phyloP scores from a whole-genome alignment of 1,139 yeast species.

The Suhomyces bokatorum region DNA sequence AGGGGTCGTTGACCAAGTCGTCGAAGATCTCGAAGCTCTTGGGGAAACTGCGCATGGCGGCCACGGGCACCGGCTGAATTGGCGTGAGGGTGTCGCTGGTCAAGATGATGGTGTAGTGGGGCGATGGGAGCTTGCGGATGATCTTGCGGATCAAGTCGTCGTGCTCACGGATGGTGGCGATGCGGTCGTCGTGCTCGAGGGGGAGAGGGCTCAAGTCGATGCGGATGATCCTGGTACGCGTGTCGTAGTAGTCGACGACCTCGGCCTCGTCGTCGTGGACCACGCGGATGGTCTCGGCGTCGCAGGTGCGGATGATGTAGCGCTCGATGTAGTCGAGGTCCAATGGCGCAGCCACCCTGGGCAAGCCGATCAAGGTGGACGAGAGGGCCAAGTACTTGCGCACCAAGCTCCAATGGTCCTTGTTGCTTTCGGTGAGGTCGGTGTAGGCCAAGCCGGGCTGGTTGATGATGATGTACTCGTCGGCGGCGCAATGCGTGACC shows the following conservation, averaged over 20 bases:
- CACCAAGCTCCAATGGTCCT: constrained; percentile 52
- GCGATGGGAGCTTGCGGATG: constrained; percentile 67
- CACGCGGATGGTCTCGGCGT: constrained; percentile 44
- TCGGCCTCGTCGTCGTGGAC: constrained; percentile 44
- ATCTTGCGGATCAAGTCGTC: constrained; percentile 56
- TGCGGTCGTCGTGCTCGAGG: constrained; percentile 25
- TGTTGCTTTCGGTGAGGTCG: constrained; percentile 51
- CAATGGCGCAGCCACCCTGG: constrained; percentile 48
- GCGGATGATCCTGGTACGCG: constrained; percentile 57
- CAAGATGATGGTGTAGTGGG: constrained; percentile 55
- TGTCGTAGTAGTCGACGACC: constrained; percentile 53
- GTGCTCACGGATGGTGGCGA: constrained; percentile 30
- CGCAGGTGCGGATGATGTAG: constrained; percentile 47
- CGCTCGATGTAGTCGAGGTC: constrained; percentile 51
- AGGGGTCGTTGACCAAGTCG: constrained; percentile 46
- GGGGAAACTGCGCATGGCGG: constrained; percentile 31
- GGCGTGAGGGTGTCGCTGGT: constrained; percentile 35
- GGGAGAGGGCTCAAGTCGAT: constrained; percentile 56
- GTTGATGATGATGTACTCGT: constrained; percentile 66
- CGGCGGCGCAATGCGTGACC: constrained; percentile 64
- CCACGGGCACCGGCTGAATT: constrained; percentile 35
- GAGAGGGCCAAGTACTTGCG: constrained; percentile 56
- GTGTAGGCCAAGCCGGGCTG: constrained; percentile 64
- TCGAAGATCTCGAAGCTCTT: constrained; percentile 44
- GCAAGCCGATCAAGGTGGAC: constrained; percentile 64